Percentiles rank a stretch among this genome's conserved stretches.
Evolutionary conservation across 2,329 filamentous ascomycete genomes (phyloP).

Genomic region (Aureobasidium sp.): DNA sequence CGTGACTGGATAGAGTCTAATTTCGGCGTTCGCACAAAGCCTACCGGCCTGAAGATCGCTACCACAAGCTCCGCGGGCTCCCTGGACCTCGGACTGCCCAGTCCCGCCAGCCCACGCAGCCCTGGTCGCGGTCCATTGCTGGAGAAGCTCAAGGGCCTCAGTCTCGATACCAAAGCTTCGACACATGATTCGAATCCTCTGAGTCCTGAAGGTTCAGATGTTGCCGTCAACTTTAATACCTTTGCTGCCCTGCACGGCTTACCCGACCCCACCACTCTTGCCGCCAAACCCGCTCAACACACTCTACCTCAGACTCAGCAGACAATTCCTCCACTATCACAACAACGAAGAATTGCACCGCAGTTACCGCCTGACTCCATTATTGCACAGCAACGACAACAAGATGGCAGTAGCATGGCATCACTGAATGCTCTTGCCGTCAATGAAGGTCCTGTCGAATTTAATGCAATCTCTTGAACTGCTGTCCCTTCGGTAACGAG

Average conservation of each 20-base stretch:
- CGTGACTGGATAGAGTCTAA: constrained; percentile 78
- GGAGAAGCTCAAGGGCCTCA: constrained; percentile 73
- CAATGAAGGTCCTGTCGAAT: constrained; percentile 21
- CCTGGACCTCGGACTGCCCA: constrained; percentile 29
- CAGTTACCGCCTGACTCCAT: constrained; percentile 30
- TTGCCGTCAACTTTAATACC: constrained; percentile 50
- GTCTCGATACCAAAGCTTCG: constrained; percentile 55
- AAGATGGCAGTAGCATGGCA: constrained; percentile 25
- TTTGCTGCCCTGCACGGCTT: constrained; percentile 51
- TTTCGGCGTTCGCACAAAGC: constrained; percentile 54
- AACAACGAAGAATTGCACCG: constrained; percentile 17
- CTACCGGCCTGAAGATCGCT: constrained; percentile 30
- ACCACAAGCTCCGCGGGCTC: constrained; percentile 16
- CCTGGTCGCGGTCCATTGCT: constrained; percentile 60
- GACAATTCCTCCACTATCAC: constrained; percentile 8
- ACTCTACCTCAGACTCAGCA: constrained; percentile 14
- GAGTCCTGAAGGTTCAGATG: constrained; percentile 54
- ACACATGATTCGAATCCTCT: constrained; percentile 41
- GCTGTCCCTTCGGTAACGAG: constrained; percentile 20
- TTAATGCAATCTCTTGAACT: constrained; percentile 23
- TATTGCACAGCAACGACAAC: constrained; percentile 29
- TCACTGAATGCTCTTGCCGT: constrained; percentile 37
- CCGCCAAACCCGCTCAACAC: constrained; percentile 33
- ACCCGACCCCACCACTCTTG: constrained; percentile 30
- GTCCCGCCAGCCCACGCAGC: constrained; percentile 52